Base-by-base conservation (phyloP, 2,329 filamentous ascomycete species). In the Fusarium tanahbumbuense region DNA sequence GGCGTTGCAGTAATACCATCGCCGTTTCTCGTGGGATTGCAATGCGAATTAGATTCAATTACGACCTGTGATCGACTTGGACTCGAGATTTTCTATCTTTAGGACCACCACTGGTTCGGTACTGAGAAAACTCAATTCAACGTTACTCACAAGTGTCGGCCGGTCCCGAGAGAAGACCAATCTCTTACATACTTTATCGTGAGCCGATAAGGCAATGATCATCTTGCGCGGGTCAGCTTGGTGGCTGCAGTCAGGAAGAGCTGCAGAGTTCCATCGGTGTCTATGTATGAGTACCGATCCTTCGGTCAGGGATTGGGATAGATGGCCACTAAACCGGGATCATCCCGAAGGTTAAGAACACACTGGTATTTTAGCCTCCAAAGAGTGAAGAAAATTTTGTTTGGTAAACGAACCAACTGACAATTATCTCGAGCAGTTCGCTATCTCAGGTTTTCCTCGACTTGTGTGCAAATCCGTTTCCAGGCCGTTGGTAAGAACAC, bases 211-310 rank as follows among this genome's bases (percentile, higher is more conserved):
- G 64, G 73, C 32, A 75, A 70, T 75, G 73, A 73, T 75, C 71
- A 49, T 48, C 71, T 53, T 37, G 47, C 49, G 47, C 56, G 61
- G 60, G 61, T 72, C 61, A 70, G 55, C 61, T 64, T 53, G 64
- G 68, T 55, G 60, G 60, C 42, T 68, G 44, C 65, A 68, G 42
- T 56, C 60, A 60, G 46, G 56, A 62, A 69, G 47, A 64, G 65
- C 57, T 71, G 63, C 68, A 68, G 64, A 63, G 66, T 73, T 57
- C 64, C 68, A 73, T 74, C 70, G 72, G 72, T 60, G 61, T 67
- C 48, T 45, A 55, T 66, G 16, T 40, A 52, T 41, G 64, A 66
- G 56, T 59, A 70, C 71, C 66, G 66, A 71, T 72, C 70, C 60
- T 68, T 61, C 60, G 66, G 60, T 65, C 71, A 73, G 60, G 71